phyloP scores from a whole-genome alignment of 2,329 filamentous ascomycete species.

The Plenodomus lindquistii region DNA sequence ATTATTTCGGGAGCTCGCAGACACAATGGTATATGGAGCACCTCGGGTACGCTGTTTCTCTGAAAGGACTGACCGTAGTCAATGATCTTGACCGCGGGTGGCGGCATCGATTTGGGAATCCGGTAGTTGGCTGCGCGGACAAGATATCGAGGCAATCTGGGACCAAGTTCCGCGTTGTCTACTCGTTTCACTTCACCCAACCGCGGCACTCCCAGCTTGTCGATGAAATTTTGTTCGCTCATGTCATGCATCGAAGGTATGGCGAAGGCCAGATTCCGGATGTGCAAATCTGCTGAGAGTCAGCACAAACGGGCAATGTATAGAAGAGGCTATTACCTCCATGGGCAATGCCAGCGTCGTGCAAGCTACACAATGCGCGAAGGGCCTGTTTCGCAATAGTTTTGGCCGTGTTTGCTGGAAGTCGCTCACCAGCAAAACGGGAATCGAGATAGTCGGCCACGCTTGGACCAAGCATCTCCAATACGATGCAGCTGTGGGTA shows the following conservation, averaged over 20 bases:
- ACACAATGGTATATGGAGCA: slow-evolving; percentile 40
- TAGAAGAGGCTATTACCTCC: slow-evolving; percentile 25
- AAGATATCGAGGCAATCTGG: slow-evolving; percentile 24
- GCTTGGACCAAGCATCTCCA: slow-evolving; percentile 48
- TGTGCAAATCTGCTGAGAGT: slow-evolving; percentile 29
- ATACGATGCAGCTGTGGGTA: slow-evolving; percentile 50
- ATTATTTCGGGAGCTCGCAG: slow-evolving; percentile 47
- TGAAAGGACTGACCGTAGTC: slow-evolving; percentile 48
- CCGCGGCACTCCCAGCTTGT: slow-evolving; percentile 20
- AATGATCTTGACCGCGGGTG: slow-evolving; percentile 21
- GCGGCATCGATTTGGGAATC: background rate
- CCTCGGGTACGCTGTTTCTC: slow-evolving; percentile 18
- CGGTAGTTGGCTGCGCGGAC: slow-evolving; percentile 14
- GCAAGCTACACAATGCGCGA: slow-evolving; percentile 20
- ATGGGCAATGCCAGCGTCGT: slow-evolving; percentile 28
- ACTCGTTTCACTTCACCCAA: slow-evolving; percentile 16
- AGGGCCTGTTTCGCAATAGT: slow-evolving; percentile 32
- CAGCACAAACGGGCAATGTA: slow-evolving; percentile 3
- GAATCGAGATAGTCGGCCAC: slow-evolving; percentile 42
- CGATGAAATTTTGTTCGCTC: slow-evolving; percentile 20
- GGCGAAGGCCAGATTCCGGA: slow-evolving; percentile 27
- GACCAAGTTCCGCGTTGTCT: slow-evolving; percentile 20
- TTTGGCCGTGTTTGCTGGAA: slow-evolving; percentile 46
- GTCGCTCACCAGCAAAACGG: slow-evolving; percentile 39
- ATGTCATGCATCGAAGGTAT: slow-evolving; percentile 21